Evolutionary conservation across 169 alveolate species (phyloP), one percentile per base, ranked within the genome.

Genomic region (Eimeria brunetti): DNA sequence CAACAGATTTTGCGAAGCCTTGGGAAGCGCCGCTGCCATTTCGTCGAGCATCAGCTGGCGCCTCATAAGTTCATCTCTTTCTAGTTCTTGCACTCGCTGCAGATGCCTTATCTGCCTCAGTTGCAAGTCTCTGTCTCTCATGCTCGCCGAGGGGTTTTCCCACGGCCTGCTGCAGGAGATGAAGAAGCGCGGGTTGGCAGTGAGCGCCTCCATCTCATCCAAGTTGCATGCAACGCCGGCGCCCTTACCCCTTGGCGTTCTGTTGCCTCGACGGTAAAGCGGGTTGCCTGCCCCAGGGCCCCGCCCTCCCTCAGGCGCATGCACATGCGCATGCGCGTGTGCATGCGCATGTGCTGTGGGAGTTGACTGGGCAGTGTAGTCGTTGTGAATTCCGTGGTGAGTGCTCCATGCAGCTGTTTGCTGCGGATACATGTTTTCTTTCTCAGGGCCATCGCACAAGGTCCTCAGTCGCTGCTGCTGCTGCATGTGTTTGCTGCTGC

Each of bases 131-230:
- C 75, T 27, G 60, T 56, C 75, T 56, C 90, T 44, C 75, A 83
- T 24, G 56, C 90, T 83, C 22, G 73, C 56, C 5, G 90, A 56
- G 22, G 90, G 41, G 76, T 83, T 83, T 56, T 83, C 76, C 90
- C 90, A 83, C 90, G 90, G 90, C 56, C 90, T 83, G 64, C 88
- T 78, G 88, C 88, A 78, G 46, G 88, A 78, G 64, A 41, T 78
- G 64, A 46, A 78, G 51, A 78, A 78, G 27, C 88, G 58, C 2
- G 58, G 49, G 6, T 36, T 36, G 20, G 84, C 2, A 36, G 22
- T 14, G 18, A 44, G 14, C 11, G 84, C 58, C n/a, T 73, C 58
- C 27, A 44, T 73, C 12, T 14, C 56, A 14, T 36, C 56, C 30
- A 36, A 38, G 30, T 73, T 36, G 58, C 58, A 22, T 2, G n/a